Evolutionary conservation across 2,329 filamentous ascomycete genomes (phyloP).

Genomic region (Berkeleyomyces rouxiae): DNA sequence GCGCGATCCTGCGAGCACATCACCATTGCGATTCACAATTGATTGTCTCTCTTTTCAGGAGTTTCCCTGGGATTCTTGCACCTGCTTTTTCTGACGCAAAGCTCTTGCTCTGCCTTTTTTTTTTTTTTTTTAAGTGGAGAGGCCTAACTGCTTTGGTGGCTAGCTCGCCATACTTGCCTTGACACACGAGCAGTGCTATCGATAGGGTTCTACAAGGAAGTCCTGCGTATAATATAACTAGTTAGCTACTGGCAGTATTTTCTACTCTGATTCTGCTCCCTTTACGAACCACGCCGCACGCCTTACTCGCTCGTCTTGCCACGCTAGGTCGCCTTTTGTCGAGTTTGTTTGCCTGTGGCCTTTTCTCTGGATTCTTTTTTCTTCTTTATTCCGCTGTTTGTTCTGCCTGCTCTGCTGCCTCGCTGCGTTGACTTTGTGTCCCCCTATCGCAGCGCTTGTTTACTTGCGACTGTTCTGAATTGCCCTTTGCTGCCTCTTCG

Average conservation of each 20-base stretch:
- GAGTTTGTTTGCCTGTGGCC: neutral
- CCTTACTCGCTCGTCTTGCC: neutral
- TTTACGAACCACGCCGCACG: too few species aligned
- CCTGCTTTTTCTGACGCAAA: neutral
- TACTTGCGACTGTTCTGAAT: neutral
- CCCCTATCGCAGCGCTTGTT: neutral
- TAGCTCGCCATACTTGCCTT: neutral
- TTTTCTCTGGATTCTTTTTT: neutral
- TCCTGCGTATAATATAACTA: neutral
- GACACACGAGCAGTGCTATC: neutral
- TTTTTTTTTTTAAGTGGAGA: neutral
- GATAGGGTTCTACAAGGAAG: neutral
- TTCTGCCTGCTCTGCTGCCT: neutral
- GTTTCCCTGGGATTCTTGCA: neutral
- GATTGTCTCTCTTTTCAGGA: neutral
- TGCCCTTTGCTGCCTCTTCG: neutral
- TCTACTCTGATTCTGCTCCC: neutral
- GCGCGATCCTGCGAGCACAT: neutral
- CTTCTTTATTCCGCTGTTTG: neutral
- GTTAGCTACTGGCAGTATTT: neutral
- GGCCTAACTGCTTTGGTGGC: neutral
- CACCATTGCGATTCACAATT: too few species aligned
- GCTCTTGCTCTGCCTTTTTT: neutral
- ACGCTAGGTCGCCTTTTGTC: neutral
- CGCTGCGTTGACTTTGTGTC: neutral